These are phyloP conservation scores for Celoporthe dispersa DNA, from an alignment of 2,329 filamentous ascomycete genomes.

Conservation along the genomic window DNA sequence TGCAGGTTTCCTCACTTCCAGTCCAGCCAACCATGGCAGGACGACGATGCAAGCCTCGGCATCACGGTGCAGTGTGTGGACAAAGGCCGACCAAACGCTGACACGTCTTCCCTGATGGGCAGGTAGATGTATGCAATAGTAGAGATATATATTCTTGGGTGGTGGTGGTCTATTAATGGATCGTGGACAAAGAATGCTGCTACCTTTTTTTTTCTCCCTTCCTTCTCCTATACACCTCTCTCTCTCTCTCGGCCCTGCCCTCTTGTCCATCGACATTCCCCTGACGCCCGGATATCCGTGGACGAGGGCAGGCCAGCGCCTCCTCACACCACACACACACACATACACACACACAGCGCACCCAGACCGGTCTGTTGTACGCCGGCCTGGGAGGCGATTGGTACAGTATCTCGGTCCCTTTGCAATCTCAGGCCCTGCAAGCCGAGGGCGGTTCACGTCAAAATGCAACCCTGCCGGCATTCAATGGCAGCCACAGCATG, in stretches of 20 bases:
- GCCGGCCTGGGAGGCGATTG: not conserved
- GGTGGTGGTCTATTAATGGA: not conserved
- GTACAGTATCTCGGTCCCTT: slow-evolving; percentile 14
- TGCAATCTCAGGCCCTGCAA: slow-evolving; percentile 2
- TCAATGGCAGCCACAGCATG: not conserved
- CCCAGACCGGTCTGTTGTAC: not conserved
- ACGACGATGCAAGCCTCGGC: not conserved
- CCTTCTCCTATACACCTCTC: no score
- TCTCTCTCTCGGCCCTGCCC: no score
- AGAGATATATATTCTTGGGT: not conserved
- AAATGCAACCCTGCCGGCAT: slow-evolving; percentile 2
- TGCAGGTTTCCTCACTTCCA: not conserved
- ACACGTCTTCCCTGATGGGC: not conserved
- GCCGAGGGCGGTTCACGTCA: slow-evolving; percentile 3
- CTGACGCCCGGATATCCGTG: not conserved
- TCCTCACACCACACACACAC: not conserved
- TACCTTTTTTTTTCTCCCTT: not conserved
- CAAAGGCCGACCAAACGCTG: not conserved
- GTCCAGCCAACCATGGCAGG: not conserved
- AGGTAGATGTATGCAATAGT: not conserved
- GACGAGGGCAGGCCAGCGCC: not conserved
- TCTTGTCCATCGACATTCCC: not conserved
- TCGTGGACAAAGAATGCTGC: not conserved
- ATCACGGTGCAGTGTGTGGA: not conserved
- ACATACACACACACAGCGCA: not conserved